Conservation (phyloP, 2,329 filamentous ascomycete genomes). For the Microdochium trichocladiopsis region DNA sequence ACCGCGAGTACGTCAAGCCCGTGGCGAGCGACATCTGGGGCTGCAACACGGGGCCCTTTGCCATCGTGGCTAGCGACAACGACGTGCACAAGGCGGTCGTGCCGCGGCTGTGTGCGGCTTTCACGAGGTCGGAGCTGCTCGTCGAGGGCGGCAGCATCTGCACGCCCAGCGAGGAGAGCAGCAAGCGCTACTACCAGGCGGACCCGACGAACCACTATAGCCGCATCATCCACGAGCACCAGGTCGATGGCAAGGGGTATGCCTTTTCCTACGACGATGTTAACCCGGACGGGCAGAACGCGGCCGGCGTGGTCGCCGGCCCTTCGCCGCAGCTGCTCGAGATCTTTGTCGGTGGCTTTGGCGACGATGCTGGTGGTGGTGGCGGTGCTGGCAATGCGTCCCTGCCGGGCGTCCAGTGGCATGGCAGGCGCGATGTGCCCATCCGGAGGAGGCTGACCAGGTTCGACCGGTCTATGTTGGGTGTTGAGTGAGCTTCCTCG, state of each 20-base stretch:
- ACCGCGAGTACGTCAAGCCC: conserved; percentile 34
- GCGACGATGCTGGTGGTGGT: neutral
- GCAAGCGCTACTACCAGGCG: conserved; percentile 33
- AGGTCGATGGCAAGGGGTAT: conserved; percentile 54
- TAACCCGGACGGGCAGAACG: conserved; percentile 47
- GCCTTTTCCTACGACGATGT: conserved; percentile 66
- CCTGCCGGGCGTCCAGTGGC: neutral
- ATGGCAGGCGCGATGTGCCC: neutral
- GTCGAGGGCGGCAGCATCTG: conserved; percentile 37
- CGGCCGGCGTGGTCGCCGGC: conserved; percentile 42
- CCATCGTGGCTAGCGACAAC: conserved; percentile 26
- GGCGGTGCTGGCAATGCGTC: neutral
- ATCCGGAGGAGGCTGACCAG: neutral
- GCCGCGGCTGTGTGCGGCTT: conserved; percentile 43
- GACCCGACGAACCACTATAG: conserved; percentile 48
- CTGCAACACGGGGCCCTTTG: conserved; percentile 42
- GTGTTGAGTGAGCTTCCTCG: too few species aligned
- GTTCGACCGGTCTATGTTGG: neutral
- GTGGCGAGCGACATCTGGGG: conserved; percentile 39
- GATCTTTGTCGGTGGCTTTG: conserved; percentile 35
- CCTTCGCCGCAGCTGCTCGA: conserved; percentile 35
- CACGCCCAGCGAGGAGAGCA: conserved; percentile 24
- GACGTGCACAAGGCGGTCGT: conserved; percentile 32
- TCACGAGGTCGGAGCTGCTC: conserved; percentile 38
- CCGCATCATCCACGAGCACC: conserved; percentile 51